A percentile compares a stretch with the other conserved stretches of the same genome.
Evolutionary conservation across 495 filamentous ascomycete genomes (phyloP).

Genomic region (Extremus antarcticus): DNA sequence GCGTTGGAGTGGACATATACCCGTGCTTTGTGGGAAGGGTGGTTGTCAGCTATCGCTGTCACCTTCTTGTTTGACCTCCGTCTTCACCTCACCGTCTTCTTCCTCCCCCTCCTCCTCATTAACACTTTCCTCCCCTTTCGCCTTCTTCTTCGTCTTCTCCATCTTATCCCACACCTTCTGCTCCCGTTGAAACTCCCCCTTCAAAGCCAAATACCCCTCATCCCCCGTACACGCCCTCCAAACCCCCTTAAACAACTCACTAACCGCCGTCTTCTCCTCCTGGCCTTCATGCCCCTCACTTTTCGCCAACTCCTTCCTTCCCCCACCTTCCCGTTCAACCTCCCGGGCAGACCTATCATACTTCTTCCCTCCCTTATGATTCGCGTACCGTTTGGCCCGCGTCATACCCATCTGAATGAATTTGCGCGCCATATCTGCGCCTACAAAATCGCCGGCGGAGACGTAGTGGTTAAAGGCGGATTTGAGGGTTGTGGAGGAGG

Average conservation of each 20-base stretch:
- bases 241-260: conserved; percentile 30
- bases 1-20: no score
- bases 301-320: conserved; percentile 21
- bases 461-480: conserved; percentile 34
- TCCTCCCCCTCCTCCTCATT: conserved; percentile 7
- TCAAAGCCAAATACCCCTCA: conserved; percentile 33
- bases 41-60: neutral
- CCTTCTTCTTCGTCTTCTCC: conserved; percentile 5
- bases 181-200: conserved; percentile 31
- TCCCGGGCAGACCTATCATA: conserved; percentile 28
- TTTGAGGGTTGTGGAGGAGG: conserved; percentile 32
- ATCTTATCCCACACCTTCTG: conserved; percentile 32
- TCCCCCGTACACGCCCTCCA: conserved; percentile 34
- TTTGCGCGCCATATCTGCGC: conserved; percentile 44
- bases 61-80: neutral
- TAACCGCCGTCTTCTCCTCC: conserved; percentile 27
- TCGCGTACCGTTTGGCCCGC: conserved; percentile 39
- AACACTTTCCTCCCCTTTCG: no score
- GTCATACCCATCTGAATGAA: conserved; percentile 50
- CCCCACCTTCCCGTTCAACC: conserved; percentile 18
- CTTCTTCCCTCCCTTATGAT: conserved; percentile 40
- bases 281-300: conserved; percentile 19
- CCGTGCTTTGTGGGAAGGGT: no score
- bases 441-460: conserved; percentile 38
- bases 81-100: neutral